Conservation (phyloP, 495 filamentous ascomycete genomes). For the Tuber magnatum region DNA sequence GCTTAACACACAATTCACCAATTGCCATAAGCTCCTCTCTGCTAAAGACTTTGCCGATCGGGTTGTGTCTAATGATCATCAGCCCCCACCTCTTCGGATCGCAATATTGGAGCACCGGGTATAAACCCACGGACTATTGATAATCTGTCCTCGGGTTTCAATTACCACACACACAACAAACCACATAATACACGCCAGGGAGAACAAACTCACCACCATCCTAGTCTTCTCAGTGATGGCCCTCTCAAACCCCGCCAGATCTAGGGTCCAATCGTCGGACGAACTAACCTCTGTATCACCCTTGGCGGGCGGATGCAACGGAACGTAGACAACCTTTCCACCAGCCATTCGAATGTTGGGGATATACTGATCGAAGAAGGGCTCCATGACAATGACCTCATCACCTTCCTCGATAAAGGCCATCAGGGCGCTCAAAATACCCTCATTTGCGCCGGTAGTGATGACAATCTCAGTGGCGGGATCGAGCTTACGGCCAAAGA, state of each 20-base stretch:
- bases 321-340: constrained; percentile 86
- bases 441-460: constrained; percentile 95
- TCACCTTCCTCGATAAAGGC: constrained; percentile 89
- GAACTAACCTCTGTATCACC: constrained; percentile 71
- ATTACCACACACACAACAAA: background rate
- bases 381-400: constrained; percentile 96
- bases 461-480: constrained; percentile 88
- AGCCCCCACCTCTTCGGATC: background rate
- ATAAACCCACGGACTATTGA: constrained; percentile 44
- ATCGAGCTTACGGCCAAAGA: constrained; percentile 70
- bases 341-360: constrained; percentile 97
- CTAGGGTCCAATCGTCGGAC: constrained; percentile 78
- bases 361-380: constrained; percentile 98
- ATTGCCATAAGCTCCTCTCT: constrained; percentile 74
- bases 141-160: constrained; percentile 35
- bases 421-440: constrained; percentile 97
- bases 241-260: constrained; percentile 73
- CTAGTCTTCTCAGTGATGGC: constrained; percentile 80
- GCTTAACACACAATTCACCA: constrained; percentile 81
- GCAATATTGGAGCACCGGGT: constrained; percentile 25
- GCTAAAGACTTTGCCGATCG: constrained; percentile 90
- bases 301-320: constrained; percentile 80
- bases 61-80: constrained; percentile 60
- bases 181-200: background rate
- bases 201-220: constrained; percentile 73